Conservation (phyloP, 2,329 filamentous ascomycete genomes). For the Cladosporium oxysporum region DNA sequence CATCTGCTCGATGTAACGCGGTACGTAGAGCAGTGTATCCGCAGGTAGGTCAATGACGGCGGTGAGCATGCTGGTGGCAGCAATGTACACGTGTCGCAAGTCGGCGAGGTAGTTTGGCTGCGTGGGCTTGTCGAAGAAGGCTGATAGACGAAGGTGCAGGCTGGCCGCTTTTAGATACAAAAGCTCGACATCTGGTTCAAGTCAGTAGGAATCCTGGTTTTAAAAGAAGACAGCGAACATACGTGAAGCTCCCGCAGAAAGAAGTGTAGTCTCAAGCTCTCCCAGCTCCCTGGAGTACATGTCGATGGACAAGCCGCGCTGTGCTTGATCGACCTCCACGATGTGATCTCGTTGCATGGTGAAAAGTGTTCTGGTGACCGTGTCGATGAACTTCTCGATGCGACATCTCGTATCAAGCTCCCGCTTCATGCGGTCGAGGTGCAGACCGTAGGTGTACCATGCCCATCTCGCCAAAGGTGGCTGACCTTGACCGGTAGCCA, state of each 20-base stretch:
- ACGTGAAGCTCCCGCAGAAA: slow-evolving; percentile 36
- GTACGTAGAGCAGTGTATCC: slow-evolving; percentile 63
- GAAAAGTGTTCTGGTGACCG: slow-evolving; percentile 77
- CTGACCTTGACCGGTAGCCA: slow-evolving; percentile 82
- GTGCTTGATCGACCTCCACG: slow-evolving; percentile 48
- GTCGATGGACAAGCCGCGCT: slow-evolving; percentile 39
- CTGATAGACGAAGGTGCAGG: slow-evolving; percentile 74
- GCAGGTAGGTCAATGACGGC: slow-evolving; percentile 62
- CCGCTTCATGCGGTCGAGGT: slow-evolving; percentile 61
- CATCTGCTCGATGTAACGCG: slow-evolving; percentile 81
- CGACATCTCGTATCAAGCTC: slow-evolving; percentile 69
- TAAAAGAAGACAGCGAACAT: slow-evolving; percentile 40
- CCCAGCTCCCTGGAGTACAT: slow-evolving; percentile 41
- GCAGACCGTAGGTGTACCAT: slow-evolving; percentile 73
- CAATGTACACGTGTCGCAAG: slow-evolving; percentile 73
- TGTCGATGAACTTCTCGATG: slow-evolving; percentile 75
- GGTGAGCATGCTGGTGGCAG: slow-evolving; percentile 69
- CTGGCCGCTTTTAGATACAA: slow-evolving; percentile 72
- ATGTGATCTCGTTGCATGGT: slow-evolving; percentile 73
- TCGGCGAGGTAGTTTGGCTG: slow-evolving; percentile 73
- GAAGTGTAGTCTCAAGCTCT: slow-evolving; percentile 39
- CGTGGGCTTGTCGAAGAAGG: slow-evolving; percentile 77
- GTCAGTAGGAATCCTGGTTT: slow-evolving; percentile 44
- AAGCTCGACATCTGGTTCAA: slow-evolving; percentile 46
- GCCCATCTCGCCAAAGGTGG: slow-evolving; percentile 56